Evolutionary conservation across 805 yeast species (phyloP).

Genomic region (Naumovozyma dairenensis): DNA sequence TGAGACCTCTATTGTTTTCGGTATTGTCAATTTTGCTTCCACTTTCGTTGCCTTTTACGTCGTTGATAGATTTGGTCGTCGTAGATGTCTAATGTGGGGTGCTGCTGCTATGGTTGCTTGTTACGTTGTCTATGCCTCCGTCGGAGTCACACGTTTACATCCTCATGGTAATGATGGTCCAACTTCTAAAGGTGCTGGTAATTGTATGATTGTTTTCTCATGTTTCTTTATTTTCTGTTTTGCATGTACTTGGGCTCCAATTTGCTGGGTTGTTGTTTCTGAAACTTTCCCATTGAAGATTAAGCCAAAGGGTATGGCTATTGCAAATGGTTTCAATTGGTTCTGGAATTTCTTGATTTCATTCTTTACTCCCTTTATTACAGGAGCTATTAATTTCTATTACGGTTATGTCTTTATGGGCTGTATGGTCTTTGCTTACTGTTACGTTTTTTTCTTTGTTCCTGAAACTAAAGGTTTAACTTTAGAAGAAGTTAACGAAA

Average conservation of each 20-base stretch:
- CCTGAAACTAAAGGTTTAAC: conserved; percentile 69
- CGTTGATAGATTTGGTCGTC: conserved; percentile 43
- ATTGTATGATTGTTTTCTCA: conserved; percentile 57
- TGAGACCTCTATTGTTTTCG: conserved; percentile 45
- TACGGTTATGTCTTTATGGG: conserved; percentile 55
- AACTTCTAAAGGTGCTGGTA: conserved; percentile 47
- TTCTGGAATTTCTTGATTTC: conserved; percentile 56
- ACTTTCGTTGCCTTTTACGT: conserved; percentile 39
- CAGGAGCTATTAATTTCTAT: conserved; percentile 51
- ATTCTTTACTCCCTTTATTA: conserved; percentile 61
- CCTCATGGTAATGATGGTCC: conserved; percentile 30
- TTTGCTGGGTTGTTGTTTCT: conserved; percentile 50
- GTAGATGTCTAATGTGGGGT: conserved; percentile 36
- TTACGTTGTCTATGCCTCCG: conserved; percentile 41
- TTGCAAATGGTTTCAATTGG: conserved; percentile 51
- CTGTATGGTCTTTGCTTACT: conserved; percentile 41
- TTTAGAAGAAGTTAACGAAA: conserved; percentile 67
- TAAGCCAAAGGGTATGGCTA: conserved; percentile 44
- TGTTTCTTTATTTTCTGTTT: conserved; percentile 58
- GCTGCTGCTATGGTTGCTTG: conserved; percentile 37
- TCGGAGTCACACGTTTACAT: conserved; percentile 41
- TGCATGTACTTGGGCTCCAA: conserved; percentile 65
- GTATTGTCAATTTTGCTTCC: conserved; percentile 46
- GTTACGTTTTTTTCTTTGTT: conserved; percentile 56
- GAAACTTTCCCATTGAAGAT: conserved; percentile 59